These are phyloP conservation scores for Aureobasidium sp. DNA, from an alignment of 2,329 filamentous ascomycete species.

Conservation along the genomic window DNA sequence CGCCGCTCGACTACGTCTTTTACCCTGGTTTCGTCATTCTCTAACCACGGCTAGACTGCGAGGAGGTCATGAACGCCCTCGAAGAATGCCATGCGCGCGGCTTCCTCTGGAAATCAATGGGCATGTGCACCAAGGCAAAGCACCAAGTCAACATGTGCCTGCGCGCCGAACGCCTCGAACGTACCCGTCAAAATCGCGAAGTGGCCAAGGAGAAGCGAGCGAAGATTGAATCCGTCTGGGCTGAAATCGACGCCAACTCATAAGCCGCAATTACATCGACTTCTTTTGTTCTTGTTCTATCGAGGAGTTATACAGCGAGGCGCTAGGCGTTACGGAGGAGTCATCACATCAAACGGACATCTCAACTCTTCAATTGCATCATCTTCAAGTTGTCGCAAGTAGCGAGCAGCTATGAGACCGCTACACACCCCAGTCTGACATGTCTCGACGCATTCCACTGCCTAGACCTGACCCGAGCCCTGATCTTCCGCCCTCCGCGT, in stretches of 20 bases:
- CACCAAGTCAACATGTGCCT: slow-evolving; percentile 78
- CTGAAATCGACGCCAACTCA: slow-evolving; percentile 66
- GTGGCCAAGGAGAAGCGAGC: slow-evolving; percentile 61
- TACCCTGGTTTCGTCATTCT: slow-evolving; percentile 1
- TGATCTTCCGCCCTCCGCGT: neutral
- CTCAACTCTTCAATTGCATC: neutral
- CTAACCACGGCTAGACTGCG: slow-evolving; percentile 61
- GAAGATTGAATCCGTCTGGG: slow-evolving; percentile 70
- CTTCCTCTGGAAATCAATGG: slow-evolving; percentile 84
- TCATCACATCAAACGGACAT: neutral
- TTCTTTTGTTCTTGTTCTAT: neutral
- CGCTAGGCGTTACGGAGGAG: slow-evolving; percentile 4
- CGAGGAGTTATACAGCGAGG: slow-evolving; percentile 5
- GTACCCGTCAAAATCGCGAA: slow-evolving; percentile 69
- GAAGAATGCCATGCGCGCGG: slow-evolving; percentile 92
- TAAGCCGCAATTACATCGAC: slow-evolving; percentile 30
- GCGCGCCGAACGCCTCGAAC: slow-evolving; percentile 68
- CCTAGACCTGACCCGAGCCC: slow-evolving; percentile 10
- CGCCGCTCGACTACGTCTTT: slow-evolving; percentile 20
- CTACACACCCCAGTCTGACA: slow-evolving; percentile 9
- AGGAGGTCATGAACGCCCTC: slow-evolving; percentile 85
- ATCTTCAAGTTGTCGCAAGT: neutral
- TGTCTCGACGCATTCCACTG: slow-evolving; percentile 11
- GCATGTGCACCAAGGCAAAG: slow-evolving; percentile 86
- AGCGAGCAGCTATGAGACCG: neutral